Evolutionary conservation across 2,329 filamentous ascomycete species (phyloP), one percentile per base, ranked within the genome.

Genomic region (Talaromyces amestolkiae): DNA sequence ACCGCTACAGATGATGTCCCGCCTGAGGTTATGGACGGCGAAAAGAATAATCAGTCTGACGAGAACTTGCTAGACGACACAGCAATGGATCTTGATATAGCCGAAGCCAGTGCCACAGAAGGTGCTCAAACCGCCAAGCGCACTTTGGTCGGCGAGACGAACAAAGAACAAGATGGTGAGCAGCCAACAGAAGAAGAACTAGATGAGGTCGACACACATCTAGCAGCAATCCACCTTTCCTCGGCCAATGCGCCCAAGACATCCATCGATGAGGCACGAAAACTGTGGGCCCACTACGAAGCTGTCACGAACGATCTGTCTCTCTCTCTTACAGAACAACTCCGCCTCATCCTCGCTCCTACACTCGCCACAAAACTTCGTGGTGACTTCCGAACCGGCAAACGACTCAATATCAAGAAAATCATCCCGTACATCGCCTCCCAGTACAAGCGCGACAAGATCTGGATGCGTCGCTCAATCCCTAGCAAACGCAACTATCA

Each of bases 381-480:
- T 1, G 95, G 95, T 51, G 93, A 96, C 70, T 98, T 96, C 85
- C 91, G 95, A 70, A 99, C 95, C 0, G 95, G 95, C 68, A 99
- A 99, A 78, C 90, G 95, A 0, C 91, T 99, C 72, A 99, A 98
- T 79, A 97, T 99, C 83, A 98, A 98, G 80, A 92, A 94, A 71
- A 99, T 99, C 79, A 99, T 99, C 73, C 95, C 96, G 0, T 99
- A 99, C 81, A 98, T 99, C 71, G 95, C 96, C 1, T 98, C 93
- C 0, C 90, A 91, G 75, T 99, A 97, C 85, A 98, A 97, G 84
- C 91, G 95, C 67, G 95, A 99, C 86, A 99, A 99, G 84, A 99
- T 99, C 79, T 99, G 95, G 95, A 96, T 99, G 90, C 91, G 96
- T 15, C 89, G 96, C 64, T 90, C 88, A 39, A 88, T 97, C 59